Evolutionary conservation across 257 asterid genomes (phyloP), one percentile per base, ranked within the genome.

Genomic region (Gentiana dahurica): DNA sequence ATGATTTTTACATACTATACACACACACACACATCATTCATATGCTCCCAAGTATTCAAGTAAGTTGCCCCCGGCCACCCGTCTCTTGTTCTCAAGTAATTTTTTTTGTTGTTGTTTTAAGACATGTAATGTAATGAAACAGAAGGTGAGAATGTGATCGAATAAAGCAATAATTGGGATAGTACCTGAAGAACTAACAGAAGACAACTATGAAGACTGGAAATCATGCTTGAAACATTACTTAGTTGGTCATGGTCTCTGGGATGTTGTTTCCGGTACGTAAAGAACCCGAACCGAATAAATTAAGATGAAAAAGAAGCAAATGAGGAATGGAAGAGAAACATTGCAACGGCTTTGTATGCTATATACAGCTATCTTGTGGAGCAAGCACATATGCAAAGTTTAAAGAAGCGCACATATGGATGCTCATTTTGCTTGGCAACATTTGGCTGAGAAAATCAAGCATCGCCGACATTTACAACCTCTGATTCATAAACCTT

Each of bases 251-350:
- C 73, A 74, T 52, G 83, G 71, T 0, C 68, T 77, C 5, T 77
- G 80, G 80, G 80, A 71, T 2, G 74, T 77, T 3, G 76, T 71
- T 6, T 71, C 80, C 4, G 80, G 76, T 6, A n/a, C n/a, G n/a
- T n/a, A 68, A 65, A 39, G 80, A 71, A 64, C 12, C 41, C 0
- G 57, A 68, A 57, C 84, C 84, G 4, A 53, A 35, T 11, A 63
- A 68, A n/a, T n/a, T n/a, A n/a, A 49, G n/a, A 8, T 11, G 43
- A 11, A 8, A 57, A 51, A 12, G 58, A 71, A 36, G 54, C 68
- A 55, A 64, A 74, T 8, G 76, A 71, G 2, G 70, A 68, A 10
- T 77, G 83, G 83, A 63, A 50, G 70, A 74, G 34, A 64, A 74
- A 71, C 41, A 71, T 71, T 54, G 73, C 72, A 15, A 43, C 74